Evolutionary conservation across 2,329 filamentous ascomycete genomes (phyloP).

Genomic region (Mollisia scopiformis): DNA sequence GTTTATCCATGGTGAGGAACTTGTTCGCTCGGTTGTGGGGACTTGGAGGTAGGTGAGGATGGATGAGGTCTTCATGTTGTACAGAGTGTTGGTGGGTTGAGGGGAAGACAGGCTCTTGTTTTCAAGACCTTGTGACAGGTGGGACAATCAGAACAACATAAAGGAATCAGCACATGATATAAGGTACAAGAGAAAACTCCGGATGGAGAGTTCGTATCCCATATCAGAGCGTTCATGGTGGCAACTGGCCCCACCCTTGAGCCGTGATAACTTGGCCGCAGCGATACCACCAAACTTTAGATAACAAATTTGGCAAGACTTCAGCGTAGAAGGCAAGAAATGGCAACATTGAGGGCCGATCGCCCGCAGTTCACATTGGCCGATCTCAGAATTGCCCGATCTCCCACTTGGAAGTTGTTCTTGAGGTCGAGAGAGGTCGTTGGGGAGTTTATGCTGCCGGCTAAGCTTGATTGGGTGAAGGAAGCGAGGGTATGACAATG

Average conservation of each 20-base stretch:
- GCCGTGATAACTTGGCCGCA: too few species aligned
- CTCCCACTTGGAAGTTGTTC: not conserved
- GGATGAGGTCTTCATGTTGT: constrained; percentile 1
- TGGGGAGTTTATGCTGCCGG: not conserved
- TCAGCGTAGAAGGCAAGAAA: not conserved
- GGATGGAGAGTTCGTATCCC: not conserved
- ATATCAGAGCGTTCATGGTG: not conserved
- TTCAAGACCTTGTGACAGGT: too few species aligned
- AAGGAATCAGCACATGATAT: not conserved
- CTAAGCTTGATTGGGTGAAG: not conserved
- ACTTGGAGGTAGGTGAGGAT: constrained; percentile 11
- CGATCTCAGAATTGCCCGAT: not conserved
- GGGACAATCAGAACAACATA: too few species aligned
- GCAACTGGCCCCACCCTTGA: not conserved
- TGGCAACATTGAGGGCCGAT: not conserved
- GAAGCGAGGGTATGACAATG: not conserved
- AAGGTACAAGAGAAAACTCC: not conserved
- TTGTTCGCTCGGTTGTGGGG: constrained; percentile 24
- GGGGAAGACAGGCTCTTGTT: too few species aligned
- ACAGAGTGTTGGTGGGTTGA: not conserved
- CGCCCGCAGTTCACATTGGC: not conserved
- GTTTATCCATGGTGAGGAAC: constrained; percentile 43
- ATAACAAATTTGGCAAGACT: not conserved
- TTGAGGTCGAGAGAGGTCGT: not conserved
- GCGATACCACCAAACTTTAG: not conserved